phyloP scores from a whole-genome alignment of 129 eudicot species.

The sunflower (Helianthus annuus) region DNA sequence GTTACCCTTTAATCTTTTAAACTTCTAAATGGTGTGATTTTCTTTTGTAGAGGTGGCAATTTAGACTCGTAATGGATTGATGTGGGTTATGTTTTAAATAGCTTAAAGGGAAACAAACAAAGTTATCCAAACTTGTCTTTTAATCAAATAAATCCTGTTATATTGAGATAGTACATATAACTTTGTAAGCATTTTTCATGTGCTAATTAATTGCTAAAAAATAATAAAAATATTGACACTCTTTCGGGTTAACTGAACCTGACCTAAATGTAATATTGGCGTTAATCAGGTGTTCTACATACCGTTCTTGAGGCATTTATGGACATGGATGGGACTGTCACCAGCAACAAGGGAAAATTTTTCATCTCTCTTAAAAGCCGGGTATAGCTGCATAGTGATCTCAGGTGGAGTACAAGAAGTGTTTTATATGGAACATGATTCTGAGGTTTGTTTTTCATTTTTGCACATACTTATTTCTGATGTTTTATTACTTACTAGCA shows the following conservation, averaged over 20 bases:
- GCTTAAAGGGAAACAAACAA: neutral
- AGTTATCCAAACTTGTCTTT: neutral
- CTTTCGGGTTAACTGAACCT: neutral
- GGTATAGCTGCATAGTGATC: conserved; percentile 82
- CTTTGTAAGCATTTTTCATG: neutral
- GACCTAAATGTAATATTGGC: neutral
- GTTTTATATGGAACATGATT: too few species aligned
- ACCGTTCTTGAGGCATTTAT: conserved; percentile 87
- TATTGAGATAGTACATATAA: neutral
- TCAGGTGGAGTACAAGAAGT: too few species aligned
- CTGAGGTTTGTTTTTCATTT: too few species aligned
- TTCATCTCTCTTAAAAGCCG: conserved; percentile 50
- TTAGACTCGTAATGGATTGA: neutral
- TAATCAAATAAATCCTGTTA: neutral
- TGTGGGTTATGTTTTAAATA: neutral
- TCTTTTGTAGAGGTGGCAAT: neutral
- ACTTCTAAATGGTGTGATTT: neutral
- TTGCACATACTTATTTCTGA: too few species aligned
- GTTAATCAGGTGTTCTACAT: conserved; percentile 67
- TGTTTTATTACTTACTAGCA: too few species aligned
- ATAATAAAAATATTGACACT: neutral
- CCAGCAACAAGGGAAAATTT: conserved; percentile 71
- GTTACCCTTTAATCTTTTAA: conserved; percentile 5
- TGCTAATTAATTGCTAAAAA: neutral
- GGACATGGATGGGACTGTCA: conserved; percentile 88